Base-by-base conservation (phyloP, 164 flowering plant genomes). In the Aristolochia contorta region DNA sequence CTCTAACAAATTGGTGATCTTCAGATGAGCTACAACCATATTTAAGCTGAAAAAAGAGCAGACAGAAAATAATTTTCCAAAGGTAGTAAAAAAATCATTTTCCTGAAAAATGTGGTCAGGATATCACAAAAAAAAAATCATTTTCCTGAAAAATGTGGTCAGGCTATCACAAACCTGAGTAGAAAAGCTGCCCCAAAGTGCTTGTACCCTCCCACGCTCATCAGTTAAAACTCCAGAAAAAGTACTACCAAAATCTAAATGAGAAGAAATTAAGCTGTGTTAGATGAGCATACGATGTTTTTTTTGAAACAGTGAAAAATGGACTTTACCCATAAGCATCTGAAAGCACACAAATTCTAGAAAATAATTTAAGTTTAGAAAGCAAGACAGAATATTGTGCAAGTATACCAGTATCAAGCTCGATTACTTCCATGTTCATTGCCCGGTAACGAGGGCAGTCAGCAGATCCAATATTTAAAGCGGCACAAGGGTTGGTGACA, bases 161-260 rank as follows among this genome's bases (percentile, higher is more conserved):
- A 37, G 24, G 24, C 27, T 22, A 53, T 18, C 52, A 21, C 57
- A 66, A 67, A 91, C 98, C 95, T 89, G 96, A 53, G 98, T 87
- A 25, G 96, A 92, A 77, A 92, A 92, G 80, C 96, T 87, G 67
- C 83, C 98, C 98, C 98, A 92, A 18, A 92, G 66, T 51, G 98
- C 96, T 70, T 81, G 86, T 63, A 92, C 96, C 67, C 82, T 83
- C 60, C 98, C 98, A 46, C 56, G 79, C 66, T 89, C 98, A 83
- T 92, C 93, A 54, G 96, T 83, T 15, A 92, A 76, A 41, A 80
- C 98, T 47, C 98, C 98, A 12, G 98, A 87, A 76, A 92, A 92
- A 62, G 89, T 61, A 68, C 91, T 84, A 8, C 98, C 98, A 78
- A 92, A 92, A 82, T 92, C 98, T 92, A 68, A 22, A 46, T 50